Percentiles rank a stretch among this genome's conserved stretches.
These are phyloP conservation scores for Solanum lignicaule DNA, from an alignment of 257 asterid species.

Conservation along the genomic window DNA sequence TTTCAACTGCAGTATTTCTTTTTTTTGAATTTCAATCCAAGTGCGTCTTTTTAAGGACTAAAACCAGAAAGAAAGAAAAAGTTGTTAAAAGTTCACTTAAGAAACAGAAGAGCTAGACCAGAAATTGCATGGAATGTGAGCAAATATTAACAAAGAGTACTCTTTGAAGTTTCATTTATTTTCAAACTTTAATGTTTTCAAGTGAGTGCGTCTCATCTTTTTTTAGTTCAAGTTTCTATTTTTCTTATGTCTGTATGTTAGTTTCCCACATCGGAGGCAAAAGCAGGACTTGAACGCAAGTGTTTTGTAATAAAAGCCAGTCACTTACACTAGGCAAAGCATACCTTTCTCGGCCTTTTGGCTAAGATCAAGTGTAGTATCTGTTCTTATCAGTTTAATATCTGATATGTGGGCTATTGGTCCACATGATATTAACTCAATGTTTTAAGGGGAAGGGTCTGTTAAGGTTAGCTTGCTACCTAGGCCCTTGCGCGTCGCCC, in stretches of 20 bases:
- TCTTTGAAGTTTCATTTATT: background rate
- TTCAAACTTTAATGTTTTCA: slow-evolving; percentile 14
- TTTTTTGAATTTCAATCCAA: background rate
- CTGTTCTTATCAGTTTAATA: background rate
- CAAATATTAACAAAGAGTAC: background rate
- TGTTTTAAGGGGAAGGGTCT: no score
- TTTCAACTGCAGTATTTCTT: background rate
- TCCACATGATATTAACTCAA: background rate
- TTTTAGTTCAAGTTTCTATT: background rate
- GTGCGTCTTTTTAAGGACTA: background rate
- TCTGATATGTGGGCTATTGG: background rate
- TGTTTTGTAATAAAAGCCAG: background rate
- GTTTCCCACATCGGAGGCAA: background rate
- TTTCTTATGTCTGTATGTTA: no score
- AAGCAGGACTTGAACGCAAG: background rate
- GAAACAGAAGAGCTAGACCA: background rate
- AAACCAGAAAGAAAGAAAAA: background rate
- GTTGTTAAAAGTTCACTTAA: background rate
- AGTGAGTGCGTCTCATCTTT: background rate
- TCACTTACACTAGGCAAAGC: background rate
- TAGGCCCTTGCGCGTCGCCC: no score
- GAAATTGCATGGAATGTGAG: background rate
- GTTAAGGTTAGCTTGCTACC: no score
- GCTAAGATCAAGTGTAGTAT: slow-evolving; percentile 14
- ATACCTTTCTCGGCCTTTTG: slow-evolving; percentile 35